Percentiles rank a stretch among this genome's conserved stretches.
Conservation (phyloP, 768 basidiomycete species). For the Termitomyces sp. region DNA sequence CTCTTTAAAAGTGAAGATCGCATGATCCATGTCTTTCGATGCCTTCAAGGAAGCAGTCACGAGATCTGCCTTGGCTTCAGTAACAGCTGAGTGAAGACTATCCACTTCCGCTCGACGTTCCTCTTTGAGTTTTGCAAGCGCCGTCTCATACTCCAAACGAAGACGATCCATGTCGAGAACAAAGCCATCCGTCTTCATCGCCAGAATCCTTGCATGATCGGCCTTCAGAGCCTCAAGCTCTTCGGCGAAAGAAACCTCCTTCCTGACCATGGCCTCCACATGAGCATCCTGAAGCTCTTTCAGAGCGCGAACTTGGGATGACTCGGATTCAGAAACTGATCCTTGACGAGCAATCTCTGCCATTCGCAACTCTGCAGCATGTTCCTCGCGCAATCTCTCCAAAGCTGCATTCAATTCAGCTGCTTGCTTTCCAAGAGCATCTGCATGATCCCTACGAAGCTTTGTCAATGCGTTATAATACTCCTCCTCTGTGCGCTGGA, state of each 20-base stretch:
- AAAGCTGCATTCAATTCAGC: slow-evolving; percentile 59
- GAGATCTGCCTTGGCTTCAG: slow-evolving; percentile 45
- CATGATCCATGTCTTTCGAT: slow-evolving; percentile 49
- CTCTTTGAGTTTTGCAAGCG: slow-evolving; percentile 50
- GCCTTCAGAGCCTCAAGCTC: slow-evolving; percentile 65
- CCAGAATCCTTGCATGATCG: slow-evolving; percentile 55
- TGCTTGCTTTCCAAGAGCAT: slow-evolving; percentile 59
- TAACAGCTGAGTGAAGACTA: slow-evolving; percentile 41
- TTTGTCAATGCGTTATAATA: slow-evolving; percentile 81
- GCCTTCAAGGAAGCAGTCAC: slow-evolving; percentile 31
- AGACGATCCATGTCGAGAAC: slow-evolving; percentile 57
- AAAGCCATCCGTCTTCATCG: slow-evolving; percentile 62
- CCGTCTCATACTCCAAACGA: slow-evolving; percentile 56
- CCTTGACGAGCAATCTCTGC: slow-evolving; percentile 75
- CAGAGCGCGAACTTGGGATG: slow-evolving; percentile 59
- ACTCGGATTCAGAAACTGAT: slow-evolving; percentile 71
- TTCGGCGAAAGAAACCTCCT: slow-evolving; percentile 62
- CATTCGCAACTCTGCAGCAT: slow-evolving; percentile 70
- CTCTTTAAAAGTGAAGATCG: slow-evolving; percentile 46
- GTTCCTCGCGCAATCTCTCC: slow-evolving; percentile 76
- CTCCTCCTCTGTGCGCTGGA: slow-evolving; percentile 74
- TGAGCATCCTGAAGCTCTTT: slow-evolving; percentile 74
- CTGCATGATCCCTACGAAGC: slow-evolving; percentile 69
- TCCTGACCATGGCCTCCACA: slow-evolving; percentile 58
- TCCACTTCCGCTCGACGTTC: slow-evolving; percentile 55